Percentiles rank a stretch among this genome's conserved stretches.
Evolutionary conservation across 2,329 filamentous ascomycete species (phyloP).

Genomic region (Alternaria ethzedia): DNA sequence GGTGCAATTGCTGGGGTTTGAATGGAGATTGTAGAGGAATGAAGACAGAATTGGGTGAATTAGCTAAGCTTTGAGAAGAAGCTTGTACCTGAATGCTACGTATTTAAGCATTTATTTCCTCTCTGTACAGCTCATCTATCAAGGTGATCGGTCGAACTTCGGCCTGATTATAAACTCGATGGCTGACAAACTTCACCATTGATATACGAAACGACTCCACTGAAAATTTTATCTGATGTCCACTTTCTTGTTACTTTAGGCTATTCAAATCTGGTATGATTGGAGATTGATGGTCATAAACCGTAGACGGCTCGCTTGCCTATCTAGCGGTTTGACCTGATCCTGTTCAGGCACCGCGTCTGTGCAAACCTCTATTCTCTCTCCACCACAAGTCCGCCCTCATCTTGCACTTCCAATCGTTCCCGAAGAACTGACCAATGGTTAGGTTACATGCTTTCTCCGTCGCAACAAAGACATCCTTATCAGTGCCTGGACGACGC

Average conservation of each 20-base stretch:
- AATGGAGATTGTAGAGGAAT: neutral
- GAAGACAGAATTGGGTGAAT: neutral
- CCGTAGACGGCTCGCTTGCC: neutral
- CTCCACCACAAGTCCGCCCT: no score
- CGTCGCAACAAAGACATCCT: neutral
- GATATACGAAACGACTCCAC: neutral
- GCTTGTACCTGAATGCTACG: neutral
- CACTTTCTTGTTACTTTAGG: neutral
- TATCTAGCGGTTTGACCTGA: neutral
- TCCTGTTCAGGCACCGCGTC: neutral
- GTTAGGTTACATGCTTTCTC: neutral
- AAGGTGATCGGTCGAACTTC: neutral
- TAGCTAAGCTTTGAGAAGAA: neutral
- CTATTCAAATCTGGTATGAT: neutral
- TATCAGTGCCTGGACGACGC: neutral
- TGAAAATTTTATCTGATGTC: neutral
- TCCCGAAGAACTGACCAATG: neutral
- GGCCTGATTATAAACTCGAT: neutral
- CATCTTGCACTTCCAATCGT: neutral
- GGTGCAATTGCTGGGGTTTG: neutral
- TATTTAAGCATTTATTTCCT: neutral
- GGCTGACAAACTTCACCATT: neutral
- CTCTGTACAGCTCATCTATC: neutral
- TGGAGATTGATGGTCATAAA: neutral
- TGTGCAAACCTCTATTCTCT: neutral